Base-by-base conservation (phyloP, 495 filamentous ascomycete genomes). In the Acidomyces sp. region DNA sequence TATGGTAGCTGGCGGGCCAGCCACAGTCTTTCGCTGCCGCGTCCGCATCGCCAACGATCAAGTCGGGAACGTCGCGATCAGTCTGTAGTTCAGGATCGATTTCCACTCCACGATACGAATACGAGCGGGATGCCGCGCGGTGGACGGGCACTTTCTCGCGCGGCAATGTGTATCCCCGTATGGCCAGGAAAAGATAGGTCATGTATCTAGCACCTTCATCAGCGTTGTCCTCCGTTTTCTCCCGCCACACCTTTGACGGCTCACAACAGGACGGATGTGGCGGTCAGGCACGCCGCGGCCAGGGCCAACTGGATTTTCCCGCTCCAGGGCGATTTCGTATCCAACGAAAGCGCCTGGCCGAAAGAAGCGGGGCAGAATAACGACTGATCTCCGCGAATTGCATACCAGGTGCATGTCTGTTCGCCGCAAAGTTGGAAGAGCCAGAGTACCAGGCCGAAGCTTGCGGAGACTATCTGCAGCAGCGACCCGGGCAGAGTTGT, bases 11-110 rank as follows among this genome's bases (percentile, higher is more conserved):
- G 6, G 37, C 25, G 10, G 24, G 37, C 4, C 26, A 27, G 24
- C 23, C 17, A 30, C 15, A 5, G 7, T 16, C 19, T 20, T 30
- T 27, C 12, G 19, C 24, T 9, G 37, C 17, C 23, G 27, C 18
- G 6, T 24, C 25, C 13, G 37, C 31, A 18, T 24, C n/a, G 3
- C 25, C 26, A 11, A 16, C 28, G 29, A 27, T 41, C 12, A 21
- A 12, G n/a, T 34, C 39, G 11, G 39, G 39, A 7, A 41, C 28
- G 16, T 41, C 39, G 18, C 39, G 39, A 17, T 41, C 23, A 9
- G 37, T 41, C 3, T 41, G 39, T 20, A 41, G 32, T 30, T 41
- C 39, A 4, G 19, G 25, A 24, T 40, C 37, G 19, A 15, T 30
- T 17, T 7, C 27, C 16, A 24, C 19, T 7, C 21, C 25, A 22